Conservation (phyloP, 495 filamentous ascomycete species). For the Cercophora newfieldiana region DNA sequence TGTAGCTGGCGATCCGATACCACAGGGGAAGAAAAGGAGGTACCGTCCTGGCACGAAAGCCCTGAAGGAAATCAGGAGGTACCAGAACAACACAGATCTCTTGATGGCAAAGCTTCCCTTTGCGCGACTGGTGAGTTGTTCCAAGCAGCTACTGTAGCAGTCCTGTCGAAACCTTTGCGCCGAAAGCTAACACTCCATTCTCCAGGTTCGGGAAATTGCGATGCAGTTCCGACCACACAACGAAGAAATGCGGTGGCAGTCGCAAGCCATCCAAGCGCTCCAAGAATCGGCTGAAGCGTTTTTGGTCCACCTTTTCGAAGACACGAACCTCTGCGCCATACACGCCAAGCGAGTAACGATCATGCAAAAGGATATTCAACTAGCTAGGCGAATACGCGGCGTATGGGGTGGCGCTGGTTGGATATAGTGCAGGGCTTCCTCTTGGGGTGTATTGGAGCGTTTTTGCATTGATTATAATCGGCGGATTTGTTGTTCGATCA, state of each 20-base stretch:
- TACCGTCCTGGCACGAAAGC: conserved; percentile 86
- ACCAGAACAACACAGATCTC: conserved; percentile 81
- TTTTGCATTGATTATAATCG: neutral
- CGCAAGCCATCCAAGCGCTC: conserved; percentile 82
- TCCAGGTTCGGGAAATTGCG: conserved; percentile 81
- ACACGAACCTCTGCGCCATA: conserved; percentile 91
- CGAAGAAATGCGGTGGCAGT: conserved; percentile 82
- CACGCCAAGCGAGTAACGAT: conserved; percentile 96
- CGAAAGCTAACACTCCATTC: neutral
- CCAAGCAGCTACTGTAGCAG: neutral
- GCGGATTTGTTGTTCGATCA: neutral
- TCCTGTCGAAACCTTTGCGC: neutral
- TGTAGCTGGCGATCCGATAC: conserved; percentile 71
- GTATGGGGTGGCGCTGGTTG: conserved; percentile 53
- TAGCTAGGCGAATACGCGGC: conserved; percentile 78
- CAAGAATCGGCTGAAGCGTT: conserved; percentile 94
- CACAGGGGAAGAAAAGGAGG: conserved; percentile 60
- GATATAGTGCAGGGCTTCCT: conserved; percentile 19
- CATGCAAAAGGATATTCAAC: conserved; percentile 95
- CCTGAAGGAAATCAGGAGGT: conserved; percentile 80
- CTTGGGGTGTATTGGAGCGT: neutral
- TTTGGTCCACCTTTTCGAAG: conserved; percentile 91
- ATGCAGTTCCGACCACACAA: conserved; percentile 50
- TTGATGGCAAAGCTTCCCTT: conserved; percentile 83
- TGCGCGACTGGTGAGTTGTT: conserved; percentile 68